Evolutionary conservation across 192 early-diverging fungal genomes (phyloP).

Genomic region (Funneliformis geosporum): DNA sequence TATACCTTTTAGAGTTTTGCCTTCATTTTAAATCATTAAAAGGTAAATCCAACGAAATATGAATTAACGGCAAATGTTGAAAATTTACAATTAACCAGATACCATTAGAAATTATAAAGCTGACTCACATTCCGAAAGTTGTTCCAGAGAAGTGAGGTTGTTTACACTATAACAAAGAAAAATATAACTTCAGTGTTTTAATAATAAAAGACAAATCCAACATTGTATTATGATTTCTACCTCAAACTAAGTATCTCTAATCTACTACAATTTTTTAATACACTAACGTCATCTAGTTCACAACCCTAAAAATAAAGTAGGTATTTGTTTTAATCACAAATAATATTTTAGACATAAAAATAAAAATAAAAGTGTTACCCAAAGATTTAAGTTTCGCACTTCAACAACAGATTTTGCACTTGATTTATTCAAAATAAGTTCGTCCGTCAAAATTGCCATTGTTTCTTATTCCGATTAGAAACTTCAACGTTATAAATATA

Average conservation of each 20-base stretch:
- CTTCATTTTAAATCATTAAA: slow-evolving; percentile 4
- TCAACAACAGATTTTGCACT: slow-evolving; percentile 12
- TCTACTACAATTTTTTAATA: slow-evolving; percentile 20
- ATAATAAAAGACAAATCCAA: not conserved
- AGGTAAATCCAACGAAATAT: not conserved
- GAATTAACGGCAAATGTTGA: not conserved
- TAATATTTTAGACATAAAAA: not conserved
- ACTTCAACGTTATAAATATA: no score
- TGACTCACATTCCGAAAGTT: slow-evolving; percentile 32
- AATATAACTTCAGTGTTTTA: not conserved
- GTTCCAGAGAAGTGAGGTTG: slow-evolving; percentile 27
- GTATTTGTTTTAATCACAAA: not conserved
- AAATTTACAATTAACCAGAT: not conserved
- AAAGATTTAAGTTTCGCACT: slow-evolving; percentile 25
- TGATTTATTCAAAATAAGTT: slow-evolving; percentile 18
- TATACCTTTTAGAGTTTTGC: slow-evolving; percentile 25
- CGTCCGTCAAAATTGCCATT: slow-evolving; percentile 27
- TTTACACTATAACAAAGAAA: slow-evolving; percentile 22
- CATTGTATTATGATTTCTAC: slow-evolving; percentile 7
- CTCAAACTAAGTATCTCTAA: slow-evolving; percentile 31
- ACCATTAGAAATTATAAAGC: slow-evolving; percentile 6
- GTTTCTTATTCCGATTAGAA: not conserved
- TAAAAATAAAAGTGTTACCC: not conserved
- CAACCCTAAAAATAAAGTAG: slow-evolving; percentile 5
- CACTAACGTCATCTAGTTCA: slow-evolving; percentile 21